These are phyloP conservation scores for Chamaecrista fasciculata DNA, from an alignment of 306 rosid species.

Conservation along the genomic window DNA sequence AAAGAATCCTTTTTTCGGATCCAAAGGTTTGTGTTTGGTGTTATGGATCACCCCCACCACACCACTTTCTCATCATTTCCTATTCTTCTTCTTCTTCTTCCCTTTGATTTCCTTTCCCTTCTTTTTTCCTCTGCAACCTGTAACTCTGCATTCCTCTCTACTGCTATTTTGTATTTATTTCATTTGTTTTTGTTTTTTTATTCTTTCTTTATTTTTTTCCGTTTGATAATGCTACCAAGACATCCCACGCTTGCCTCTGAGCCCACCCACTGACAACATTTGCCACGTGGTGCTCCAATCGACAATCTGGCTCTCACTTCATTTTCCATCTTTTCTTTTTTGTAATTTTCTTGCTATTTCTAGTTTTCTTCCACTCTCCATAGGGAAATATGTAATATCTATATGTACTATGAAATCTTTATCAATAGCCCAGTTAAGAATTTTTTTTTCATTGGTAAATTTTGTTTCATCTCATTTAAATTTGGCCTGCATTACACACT, in stretches of 20 bases:
- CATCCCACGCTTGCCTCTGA: slow-evolving; percentile 27
- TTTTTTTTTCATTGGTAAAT: too few species aligned
- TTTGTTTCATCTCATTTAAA: too few species aligned
- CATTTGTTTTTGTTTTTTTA: neutral
- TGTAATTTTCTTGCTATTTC: neutral
- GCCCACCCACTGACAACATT: neutral
- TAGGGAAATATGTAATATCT: neutral
- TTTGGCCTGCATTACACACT: too few species aligned
- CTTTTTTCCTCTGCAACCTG: neutral
- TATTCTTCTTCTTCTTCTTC: neutral
- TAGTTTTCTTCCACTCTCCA: neutral
- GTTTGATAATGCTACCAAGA: neutral
- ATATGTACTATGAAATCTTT: neutral
- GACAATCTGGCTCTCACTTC: neutral
- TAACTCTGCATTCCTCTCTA: neutral
- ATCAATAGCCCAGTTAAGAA: neutral
- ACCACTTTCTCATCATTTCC: slow-evolving; percentile 34
- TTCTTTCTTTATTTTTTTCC: neutral
- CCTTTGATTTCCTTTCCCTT: neutral
- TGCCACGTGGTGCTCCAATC: neutral
- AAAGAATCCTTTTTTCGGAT: slow-evolving; percentile 43
- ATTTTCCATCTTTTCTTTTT: neutral
- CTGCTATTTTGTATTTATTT: neutral
- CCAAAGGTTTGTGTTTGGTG: slow-evolving; percentile 33
- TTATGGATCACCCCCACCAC: slow-evolving; percentile 30